Conservation (phyloP, 225 moss, liverwort and hornwort genomes). For the Pseudisothecium myosuroides region DNA sequence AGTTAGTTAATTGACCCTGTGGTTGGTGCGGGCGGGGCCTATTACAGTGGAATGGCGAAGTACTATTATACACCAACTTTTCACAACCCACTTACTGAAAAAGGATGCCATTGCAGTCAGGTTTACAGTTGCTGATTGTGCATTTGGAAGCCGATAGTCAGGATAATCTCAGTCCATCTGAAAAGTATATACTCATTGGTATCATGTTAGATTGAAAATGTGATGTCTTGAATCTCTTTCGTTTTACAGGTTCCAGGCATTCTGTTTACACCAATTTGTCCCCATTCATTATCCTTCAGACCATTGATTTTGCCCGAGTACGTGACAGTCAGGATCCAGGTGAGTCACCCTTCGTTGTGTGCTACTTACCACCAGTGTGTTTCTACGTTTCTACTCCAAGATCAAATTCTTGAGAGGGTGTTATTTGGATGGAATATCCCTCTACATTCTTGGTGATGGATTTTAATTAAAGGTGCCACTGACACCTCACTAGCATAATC, state of each 20-base stretch:
- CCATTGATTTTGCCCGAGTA: conserved; percentile 84
- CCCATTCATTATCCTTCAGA: conserved; percentile 89
- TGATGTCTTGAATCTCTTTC: background rate
- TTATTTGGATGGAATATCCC: background rate
- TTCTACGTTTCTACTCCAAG: background rate
- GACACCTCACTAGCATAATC: background rate
- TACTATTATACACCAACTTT: background rate
- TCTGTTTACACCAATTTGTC: conserved; percentile 95
- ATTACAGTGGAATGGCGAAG: background rate
- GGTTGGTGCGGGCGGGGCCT: background rate
- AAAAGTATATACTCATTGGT: background rate
- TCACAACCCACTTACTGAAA: background rate
- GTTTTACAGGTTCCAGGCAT: conserved; percentile 71
- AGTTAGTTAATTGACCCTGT: background rate
- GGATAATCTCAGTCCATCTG: background rate
- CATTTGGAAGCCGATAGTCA: background rate
- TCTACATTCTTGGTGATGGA: background rate
- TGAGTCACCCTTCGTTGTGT: background rate
- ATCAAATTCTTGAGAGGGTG: background rate
- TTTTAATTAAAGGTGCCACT: background rate
- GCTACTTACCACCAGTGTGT: background rate
- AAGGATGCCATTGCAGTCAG: background rate
- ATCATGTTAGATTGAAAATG: background rate
- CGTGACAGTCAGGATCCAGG: conserved; percentile 66
- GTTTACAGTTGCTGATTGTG: background rate